Evolutionary conservation across 805 yeast genomes (phyloP).

Genomic region (Yarrowia porcina): DNA sequence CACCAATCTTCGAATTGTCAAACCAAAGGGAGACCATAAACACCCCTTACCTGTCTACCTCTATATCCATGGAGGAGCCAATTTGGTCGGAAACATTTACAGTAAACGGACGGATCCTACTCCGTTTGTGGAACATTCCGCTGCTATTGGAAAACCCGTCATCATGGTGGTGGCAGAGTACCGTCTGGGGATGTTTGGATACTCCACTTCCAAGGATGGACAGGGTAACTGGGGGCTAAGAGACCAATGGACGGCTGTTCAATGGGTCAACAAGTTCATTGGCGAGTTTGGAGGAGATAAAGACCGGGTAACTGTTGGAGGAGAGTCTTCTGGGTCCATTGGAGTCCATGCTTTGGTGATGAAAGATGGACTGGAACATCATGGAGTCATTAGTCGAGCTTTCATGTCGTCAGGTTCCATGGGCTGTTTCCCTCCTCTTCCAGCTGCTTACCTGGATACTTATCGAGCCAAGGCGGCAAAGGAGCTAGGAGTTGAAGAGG

Average conservation of each 20-base stretch:
- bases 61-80: conserved; percentile 42
- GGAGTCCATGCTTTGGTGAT: background rate
- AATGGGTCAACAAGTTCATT: conserved; percentile 46
- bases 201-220: conserved; percentile 39
- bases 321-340: conserved; percentile 41
- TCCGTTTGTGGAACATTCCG: conserved; percentile 31
- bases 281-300: conserved; percentile 47
- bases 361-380: background rate
- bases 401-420: conserved; percentile 9
- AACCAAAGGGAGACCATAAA: conserved; percentile 27
- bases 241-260: conserved; percentile 47
- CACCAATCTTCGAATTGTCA: conserved; percentile 33
- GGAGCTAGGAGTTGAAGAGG: background rate
- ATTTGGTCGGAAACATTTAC: conserved; percentile 36
- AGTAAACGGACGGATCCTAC: conserved; percentile 33
- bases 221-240: conserved; percentile 43
- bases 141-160: conserved; percentile 31
- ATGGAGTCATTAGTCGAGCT: background rate
- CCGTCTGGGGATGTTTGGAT: conserved; percentile 40
- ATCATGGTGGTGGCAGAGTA: conserved; percentile 41
- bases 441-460: background rate
- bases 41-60: conserved; percentile 37
- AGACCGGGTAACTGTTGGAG: conserved; percentile 44
- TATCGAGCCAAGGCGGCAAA: conserved; percentile 15
- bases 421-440: conserved; percentile 4